Evolutionary conservation across 805 yeast genomes (phyloP), one percentile per base, ranked within the genome.

Genomic region (Candida gorgasii): DNA sequence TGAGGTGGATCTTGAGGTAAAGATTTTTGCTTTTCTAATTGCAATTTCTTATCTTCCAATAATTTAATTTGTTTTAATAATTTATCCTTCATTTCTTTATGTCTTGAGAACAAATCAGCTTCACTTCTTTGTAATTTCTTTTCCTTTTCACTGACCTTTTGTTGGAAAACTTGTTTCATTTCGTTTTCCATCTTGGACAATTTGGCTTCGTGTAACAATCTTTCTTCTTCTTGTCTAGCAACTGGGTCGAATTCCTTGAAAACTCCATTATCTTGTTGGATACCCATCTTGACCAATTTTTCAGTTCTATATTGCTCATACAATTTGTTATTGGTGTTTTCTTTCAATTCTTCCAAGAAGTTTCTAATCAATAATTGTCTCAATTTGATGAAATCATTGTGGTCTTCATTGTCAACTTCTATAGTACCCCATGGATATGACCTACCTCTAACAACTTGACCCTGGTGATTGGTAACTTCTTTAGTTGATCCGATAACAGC

Each of bases 21-120:
- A 41, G 62, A 77, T 75, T 70, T 73, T 55, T 67, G 76, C 55
- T 66, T 67, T 63, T 86, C 93, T 54, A 93, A 75, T 62, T 82
- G 88, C 48, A 75, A 78, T 69, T 89, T 90, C 70, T 88, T 89
- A 52, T 89, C 97, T 65, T 93, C 98, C 58, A 93, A 77, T 57
- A 89, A 80, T 61, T 84, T 85, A 52, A 92, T 80, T 68, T 92
- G 97, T 64, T 86, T 86, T 51, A 85, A 75, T 62, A 93, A 78
- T 68, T 88, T 89, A 60, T 92, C 97, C 69, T 92, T 92, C 92
- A 92, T 90, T 66, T 93, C 98, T 67, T 89, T 88, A 68, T 93
- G 99, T 65, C 95, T 84, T 30, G 93, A 79, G 63, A 92, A 92
- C 60, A 93, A 78, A 67, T 93, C 99, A 44, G 95, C 93, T 72